Base-by-base conservation (phyloP, 148 eudicot genomes). In the Camellia japonica region DNA sequence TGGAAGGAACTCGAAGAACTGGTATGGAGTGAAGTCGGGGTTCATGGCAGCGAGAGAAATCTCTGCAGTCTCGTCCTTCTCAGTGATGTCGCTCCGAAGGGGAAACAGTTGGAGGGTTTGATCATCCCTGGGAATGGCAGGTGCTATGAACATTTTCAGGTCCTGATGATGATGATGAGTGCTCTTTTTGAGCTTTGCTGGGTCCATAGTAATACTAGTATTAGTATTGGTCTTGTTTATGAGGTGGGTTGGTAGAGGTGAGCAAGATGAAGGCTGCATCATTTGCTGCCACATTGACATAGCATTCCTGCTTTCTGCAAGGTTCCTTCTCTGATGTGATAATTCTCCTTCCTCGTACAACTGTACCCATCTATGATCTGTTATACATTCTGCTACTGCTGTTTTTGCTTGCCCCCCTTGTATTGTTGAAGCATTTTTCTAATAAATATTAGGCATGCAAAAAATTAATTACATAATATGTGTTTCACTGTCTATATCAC, bases 301-400 rank as follows among this genome's bases (percentile, higher is more conserved):
- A 88, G 80, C 90, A 86, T 90, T 92, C 88, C 38, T 30, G 38
- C 81, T 87, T 82, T 87, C 86, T 42, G 72, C 75, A 59, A 49
- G 62, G 38, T 30, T 30, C 38, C 46, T 62, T 54, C 73, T 73
- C 64, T 81, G 71, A 38, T 78, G 75, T 49, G 71, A 52, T 75
- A 72, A 78, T 67, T 68, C 81, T 70, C 38, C 38, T 30, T 1
- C 38, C 38, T 82, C 82, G 66, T 60, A 41, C 79, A 83, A 66
- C 49, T 30, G 81, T 75, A 82, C 54, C 82, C 83, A 79, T 74
- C 73, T 78, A 58, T 65, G 38, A 30, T 30, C 75, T 67, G 85
- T 63, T 63, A 69, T 41, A 43, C 58, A 82, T 79, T 82, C 87
- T 78, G 84, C 54, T 75, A 63, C 85, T 78, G 64, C 15, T 68